Evolutionary conservation across 2,329 filamentous ascomycete genomes (phyloP).

Genomic region (Paramyrothecium roridum): DNA sequence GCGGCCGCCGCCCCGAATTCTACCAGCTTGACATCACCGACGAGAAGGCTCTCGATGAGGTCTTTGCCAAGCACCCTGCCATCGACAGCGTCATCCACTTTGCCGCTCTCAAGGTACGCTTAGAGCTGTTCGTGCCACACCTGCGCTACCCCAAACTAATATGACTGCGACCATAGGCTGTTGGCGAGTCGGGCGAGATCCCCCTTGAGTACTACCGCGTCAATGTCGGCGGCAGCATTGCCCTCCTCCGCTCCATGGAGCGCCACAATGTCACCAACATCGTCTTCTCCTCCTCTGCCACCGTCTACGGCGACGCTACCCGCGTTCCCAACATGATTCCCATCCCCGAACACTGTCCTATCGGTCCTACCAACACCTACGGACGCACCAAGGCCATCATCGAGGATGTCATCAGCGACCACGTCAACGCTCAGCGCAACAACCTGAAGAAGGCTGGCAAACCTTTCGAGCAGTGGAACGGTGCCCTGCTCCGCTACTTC

Average conservation of each 20-base stretch:
- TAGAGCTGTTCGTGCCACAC: background rate
- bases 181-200: slow-evolving; percentile 90
- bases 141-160: background rate
- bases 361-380: slow-evolving; percentile 95
- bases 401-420: slow-evolving; percentile 88
- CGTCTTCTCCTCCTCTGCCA: slow-evolving; percentile 97
- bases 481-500: slow-evolving; percentile 91
- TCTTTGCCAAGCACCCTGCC: slow-evolving; percentile 84
- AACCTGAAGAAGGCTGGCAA: slow-evolving; percentile 79
- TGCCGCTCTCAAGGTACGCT: slow-evolving; percentile 82
- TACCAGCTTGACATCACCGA: slow-evolving; percentile 87
- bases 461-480: slow-evolving; percentile 82
- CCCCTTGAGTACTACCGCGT: slow-evolving; percentile 97
- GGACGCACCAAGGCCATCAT: slow-evolving; percentile 94
- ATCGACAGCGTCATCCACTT: slow-evolving; percentile 99
- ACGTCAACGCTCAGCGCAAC: slow-evolving; percentile 81
- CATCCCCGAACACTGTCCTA: slow-evolving; percentile 94
- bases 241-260: slow-evolving; percentile 82
- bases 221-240: slow-evolving; percentile 91
- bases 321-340: slow-evolving; percentile 98
- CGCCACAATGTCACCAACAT: slow-evolving; percentile 92
- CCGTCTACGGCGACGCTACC: slow-evolving; percentile 96
- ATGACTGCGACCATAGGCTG: slow-evolving; percentile 58
- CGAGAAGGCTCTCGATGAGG: slow-evolving; percentile 75
- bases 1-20: slow-evolving; percentile 82